Evolutionary conservation across 306 rosid species (phyloP).

Genomic region (Cicer cuneatum): DNA sequence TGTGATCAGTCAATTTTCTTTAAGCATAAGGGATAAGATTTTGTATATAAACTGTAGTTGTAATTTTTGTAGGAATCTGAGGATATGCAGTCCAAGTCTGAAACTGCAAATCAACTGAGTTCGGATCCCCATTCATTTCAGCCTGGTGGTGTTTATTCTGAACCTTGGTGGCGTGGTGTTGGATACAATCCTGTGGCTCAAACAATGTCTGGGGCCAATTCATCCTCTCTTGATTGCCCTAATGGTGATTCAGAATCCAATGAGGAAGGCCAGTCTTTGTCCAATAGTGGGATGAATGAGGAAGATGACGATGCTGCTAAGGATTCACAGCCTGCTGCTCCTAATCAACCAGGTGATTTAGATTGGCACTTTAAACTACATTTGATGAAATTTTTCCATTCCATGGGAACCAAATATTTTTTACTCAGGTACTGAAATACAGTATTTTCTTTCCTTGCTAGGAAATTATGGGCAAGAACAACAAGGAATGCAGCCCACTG

Average conservation of each 20-base stretch:
- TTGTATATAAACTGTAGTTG: constrained; percentile 5
- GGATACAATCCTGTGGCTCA: constrained; percentile 67
- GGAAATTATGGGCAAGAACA: constrained; percentile 68
- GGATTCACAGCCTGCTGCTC: constrained; percentile 59
- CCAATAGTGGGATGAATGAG: constrained; percentile 72
- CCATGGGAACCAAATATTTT: background rate
- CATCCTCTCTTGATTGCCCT: constrained; percentile 74
- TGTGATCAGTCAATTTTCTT: constrained; percentile 13
- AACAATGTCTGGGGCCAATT: constrained; percentile 61
- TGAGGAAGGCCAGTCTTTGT: constrained; percentile 76
- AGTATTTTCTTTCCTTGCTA: constrained; percentile 28
- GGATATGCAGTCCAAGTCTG: constrained; percentile 85
- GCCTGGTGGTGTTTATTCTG: constrained; percentile 58
- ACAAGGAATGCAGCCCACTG: constrained; percentile 60
- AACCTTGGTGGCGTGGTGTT: constrained; percentile 89
- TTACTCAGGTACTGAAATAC: constrained; percentile 25
- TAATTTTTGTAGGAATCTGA: constrained; percentile 40
- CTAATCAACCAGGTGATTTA: constrained; percentile 70
- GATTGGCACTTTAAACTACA: constrained; percentile 12
- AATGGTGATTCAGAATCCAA: constrained; percentile 86
- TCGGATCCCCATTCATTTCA: constrained; percentile 65
- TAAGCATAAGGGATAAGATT: background rate
- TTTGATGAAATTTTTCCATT: background rate
- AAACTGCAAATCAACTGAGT: constrained; percentile 57
- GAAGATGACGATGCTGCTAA: constrained; percentile 74